Conservation (phyloP, 73 alveolate genomes). For the Diophrys appendiculata region DNA sequence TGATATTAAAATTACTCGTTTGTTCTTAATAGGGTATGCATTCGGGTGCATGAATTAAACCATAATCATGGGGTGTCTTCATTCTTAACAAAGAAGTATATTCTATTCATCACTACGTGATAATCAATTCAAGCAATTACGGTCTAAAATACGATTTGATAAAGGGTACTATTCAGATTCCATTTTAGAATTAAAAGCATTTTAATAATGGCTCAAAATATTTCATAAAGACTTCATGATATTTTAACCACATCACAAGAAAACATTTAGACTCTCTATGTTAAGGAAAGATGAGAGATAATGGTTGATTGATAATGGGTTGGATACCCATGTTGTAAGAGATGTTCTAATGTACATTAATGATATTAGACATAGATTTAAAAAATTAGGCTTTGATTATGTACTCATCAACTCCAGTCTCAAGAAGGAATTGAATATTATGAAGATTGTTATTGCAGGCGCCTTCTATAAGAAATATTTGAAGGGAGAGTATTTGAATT, state of each 20-base stretch:
- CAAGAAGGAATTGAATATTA: slow-evolving; percentile 17
- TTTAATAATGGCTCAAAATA: too few species aligned
- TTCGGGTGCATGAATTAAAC: slow-evolving; percentile 81
- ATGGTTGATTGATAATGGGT: slow-evolving; percentile 49
- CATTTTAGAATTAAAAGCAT: too few species aligned
- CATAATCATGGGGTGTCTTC: slow-evolving; percentile 78
- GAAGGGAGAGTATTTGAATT: slow-evolving; percentile 44
- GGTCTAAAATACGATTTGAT: background rate
- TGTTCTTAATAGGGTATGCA: slow-evolving; percentile 78
- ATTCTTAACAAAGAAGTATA: slow-evolving; percentile 62
- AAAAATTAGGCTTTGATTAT: slow-evolving; percentile 17
- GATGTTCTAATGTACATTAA: slow-evolving; percentile 46
- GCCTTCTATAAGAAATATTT: slow-evolving; percentile 52
- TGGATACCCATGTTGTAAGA: slow-evolving; percentile 31
- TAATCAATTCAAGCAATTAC: too few species aligned
- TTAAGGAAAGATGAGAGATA: slow-evolving; percentile 52
- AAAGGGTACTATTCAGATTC: background rate
- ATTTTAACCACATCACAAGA: too few species aligned
- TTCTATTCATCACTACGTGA: too few species aligned
- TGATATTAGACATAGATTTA: slow-evolving; percentile 49
- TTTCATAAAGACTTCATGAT: too few species aligned
- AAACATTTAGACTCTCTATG: too few species aligned
- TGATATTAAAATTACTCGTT: slow-evolving; percentile 81
- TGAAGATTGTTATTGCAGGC: slow-evolving; percentile 46
- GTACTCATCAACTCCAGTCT: slow-evolving; percentile 33